Percentiles rank a stretch among this genome's conserved stretches.
Evolutionary conservation across 208 protist genomes (phyloP).

Genomic region (Acanthamoeba comandoni): DNA sequence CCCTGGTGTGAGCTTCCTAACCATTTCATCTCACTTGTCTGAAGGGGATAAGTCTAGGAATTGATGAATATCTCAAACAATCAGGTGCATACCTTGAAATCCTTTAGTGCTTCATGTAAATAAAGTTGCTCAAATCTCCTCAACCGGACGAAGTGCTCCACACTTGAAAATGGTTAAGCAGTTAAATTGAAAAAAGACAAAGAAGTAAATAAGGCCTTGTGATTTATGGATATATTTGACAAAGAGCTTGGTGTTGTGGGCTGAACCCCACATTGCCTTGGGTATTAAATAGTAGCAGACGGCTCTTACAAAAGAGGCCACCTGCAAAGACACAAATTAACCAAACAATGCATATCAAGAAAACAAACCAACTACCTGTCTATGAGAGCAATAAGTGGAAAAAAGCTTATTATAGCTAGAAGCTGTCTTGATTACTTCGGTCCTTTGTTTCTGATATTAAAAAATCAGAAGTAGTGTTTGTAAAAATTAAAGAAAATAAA

Average conservation of each 20-base stretch:
- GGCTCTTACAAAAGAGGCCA: constrained; percentile 64
- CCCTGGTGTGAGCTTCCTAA: neutral
- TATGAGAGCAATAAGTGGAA: constrained; percentile 1
- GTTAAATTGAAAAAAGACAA: neutral
- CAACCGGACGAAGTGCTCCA: constrained; percentile 48
- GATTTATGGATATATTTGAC: constrained; percentile 42
- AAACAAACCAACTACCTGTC: neutral
- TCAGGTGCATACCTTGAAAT: neutral
- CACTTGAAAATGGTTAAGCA: neutral
- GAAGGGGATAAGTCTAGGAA: neutral
- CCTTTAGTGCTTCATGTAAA: constrained; percentile 3
- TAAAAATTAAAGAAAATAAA: too few species aligned
- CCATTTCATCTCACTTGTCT: constrained; percentile 49
- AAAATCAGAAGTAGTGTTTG: too few species aligned
- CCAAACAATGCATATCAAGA: neutral
- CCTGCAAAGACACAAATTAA: constrained; percentile 12
- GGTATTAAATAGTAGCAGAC: constrained; percentile 56
- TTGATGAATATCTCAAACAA: neutral
- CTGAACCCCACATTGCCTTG: constrained; percentile 34
- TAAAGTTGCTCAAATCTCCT: constrained; percentile 18
- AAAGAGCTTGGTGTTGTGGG: constrained; percentile 8
- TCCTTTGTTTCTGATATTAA: too few species aligned
- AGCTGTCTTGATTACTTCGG: too few species aligned
- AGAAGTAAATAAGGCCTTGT: too few species aligned
- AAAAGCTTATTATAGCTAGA: constrained; percentile 1